Percentiles rank a stretch among this genome's conserved stretches.
Evolutionary conservation across 495 filamentous ascomycete genomes (phyloP).

Genomic region (Aspergillus homomorphus): DNA sequence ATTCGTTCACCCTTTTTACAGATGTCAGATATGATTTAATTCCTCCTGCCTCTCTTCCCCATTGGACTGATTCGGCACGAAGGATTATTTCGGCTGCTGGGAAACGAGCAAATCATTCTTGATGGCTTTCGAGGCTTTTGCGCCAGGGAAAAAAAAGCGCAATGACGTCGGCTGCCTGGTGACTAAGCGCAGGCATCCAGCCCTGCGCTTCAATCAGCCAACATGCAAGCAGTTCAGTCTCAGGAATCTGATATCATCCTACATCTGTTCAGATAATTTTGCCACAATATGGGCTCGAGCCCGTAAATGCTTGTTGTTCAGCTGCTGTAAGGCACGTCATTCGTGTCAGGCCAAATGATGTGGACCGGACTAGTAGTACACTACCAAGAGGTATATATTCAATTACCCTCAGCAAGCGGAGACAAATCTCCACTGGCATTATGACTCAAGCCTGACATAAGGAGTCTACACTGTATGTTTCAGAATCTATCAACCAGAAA

Average conservation of each 20-base stretch:
- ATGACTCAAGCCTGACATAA: too few species aligned
- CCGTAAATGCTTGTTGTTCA: neutral
- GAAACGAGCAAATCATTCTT: neutral
- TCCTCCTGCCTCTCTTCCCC: neutral
- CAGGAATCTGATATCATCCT: neutral
- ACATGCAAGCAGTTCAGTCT: neutral
- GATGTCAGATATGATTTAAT: neutral
- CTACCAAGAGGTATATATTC: too few species aligned
- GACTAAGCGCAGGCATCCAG: slow-evolving; percentile 21
- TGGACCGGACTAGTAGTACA: too few species aligned
- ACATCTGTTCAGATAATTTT: neutral
- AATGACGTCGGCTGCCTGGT: slow-evolving; percentile 24
- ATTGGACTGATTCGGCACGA: neutral
- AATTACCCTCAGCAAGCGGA: too few species aligned
- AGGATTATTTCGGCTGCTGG: neutral
- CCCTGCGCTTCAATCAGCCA: neutral
- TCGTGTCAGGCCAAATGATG: neutral
- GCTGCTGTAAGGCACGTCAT: neutral
- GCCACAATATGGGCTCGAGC: neutral
- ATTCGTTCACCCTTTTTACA: neutral
- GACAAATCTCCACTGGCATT: too few species aligned
- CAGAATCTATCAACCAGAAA: too few species aligned
- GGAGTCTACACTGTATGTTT: too few species aligned
- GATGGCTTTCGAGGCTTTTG: slow-evolving; percentile 4
- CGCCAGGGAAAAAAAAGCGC: slow-evolving; percentile 22